A percentile compares a stretch with the other conserved stretches of the same genome.
phyloP scores from a whole-genome alignment of 2,329 filamentous ascomycete genomes.

The Periglandula ipomoeae region DNA sequence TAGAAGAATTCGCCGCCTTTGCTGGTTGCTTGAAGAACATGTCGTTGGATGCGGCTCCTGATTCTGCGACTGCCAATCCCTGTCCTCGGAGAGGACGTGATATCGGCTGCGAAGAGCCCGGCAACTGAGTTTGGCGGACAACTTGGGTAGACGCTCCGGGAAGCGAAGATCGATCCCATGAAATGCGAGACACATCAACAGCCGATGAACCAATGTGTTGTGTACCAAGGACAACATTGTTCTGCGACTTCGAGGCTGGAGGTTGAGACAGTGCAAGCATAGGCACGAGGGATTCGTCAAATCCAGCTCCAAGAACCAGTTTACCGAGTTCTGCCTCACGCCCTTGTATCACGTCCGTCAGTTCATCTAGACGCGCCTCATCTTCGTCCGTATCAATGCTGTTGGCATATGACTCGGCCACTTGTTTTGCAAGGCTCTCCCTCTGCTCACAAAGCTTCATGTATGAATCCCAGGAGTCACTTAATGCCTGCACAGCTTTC shows the following conservation, averaged over 20 bases:
- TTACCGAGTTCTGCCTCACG: constrained; percentile 33
- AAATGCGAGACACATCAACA: constrained; percentile 24
- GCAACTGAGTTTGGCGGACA: constrained; percentile 42
- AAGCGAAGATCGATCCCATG: constrained; percentile 22
- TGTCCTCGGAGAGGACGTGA: constrained; percentile 10
- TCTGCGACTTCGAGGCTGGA: constrained; percentile 8
- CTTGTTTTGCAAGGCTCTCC: constrained; percentile 35
- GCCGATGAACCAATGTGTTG: constrained; percentile 25
- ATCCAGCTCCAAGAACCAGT: constrained; percentile 33
- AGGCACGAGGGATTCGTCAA: constrained; percentile 33
- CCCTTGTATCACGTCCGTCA: constrained; percentile 34
- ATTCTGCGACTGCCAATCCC: constrained; percentile 17
- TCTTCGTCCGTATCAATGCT: constrained; percentile 42
- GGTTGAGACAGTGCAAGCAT: constrained; percentile 14
- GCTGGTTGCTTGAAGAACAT: constrained; percentile 19
- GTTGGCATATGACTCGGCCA: constrained; percentile 41
- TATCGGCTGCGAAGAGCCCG: constrained; percentile 15
- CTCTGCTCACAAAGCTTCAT: constrained; percentile 31
- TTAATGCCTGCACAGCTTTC: constrained; percentile 31
- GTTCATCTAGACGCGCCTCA: constrained; percentile 38
- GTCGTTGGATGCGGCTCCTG: constrained; percentile 11
- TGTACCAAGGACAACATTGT: constrained; percentile 33
- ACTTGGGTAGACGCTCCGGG: constrained; percentile 34
- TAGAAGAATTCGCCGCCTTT: constrained; percentile 2
- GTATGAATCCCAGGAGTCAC: constrained; percentile 32